phyloP scores from a whole-genome alignment of 352 stramenopile genomes.

The Phytophthora podocarpi region DNA sequence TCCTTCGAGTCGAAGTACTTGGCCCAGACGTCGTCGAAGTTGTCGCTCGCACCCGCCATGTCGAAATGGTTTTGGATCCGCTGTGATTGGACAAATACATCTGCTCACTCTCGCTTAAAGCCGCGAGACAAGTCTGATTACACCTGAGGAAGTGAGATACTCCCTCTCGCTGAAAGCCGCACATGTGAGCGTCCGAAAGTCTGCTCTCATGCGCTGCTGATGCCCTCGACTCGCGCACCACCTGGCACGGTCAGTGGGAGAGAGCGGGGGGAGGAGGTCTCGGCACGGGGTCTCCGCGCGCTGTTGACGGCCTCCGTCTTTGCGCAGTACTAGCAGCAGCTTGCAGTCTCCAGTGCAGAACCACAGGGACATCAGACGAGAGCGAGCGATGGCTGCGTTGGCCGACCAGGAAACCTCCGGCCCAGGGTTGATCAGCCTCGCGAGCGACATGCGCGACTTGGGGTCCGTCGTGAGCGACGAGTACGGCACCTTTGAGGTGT shows the following conservation, averaged over 20 bases:
- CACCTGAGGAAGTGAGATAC: not conserved
- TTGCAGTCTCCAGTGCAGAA: not conserved
- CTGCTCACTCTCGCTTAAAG: not conserved
- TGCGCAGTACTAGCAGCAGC: not conserved
- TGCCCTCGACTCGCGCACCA: slow-evolving; percentile 4
- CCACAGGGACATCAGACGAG: not conserved
- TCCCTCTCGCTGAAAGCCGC: not conserved
- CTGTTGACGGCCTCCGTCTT: no score
- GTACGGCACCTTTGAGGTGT: slow-evolving; percentile 79
- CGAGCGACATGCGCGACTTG: slow-evolving; percentile 12
- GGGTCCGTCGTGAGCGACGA: slow-evolving; percentile 42
- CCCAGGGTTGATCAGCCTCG: slow-evolving; percentile 14
- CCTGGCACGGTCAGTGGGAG: slow-evolving; percentile 18
- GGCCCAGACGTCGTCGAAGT: slow-evolving; percentile 56
- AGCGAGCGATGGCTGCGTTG: slow-evolving; percentile 19
- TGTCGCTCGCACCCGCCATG: slow-evolving; percentile 10
- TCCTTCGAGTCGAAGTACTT: slow-evolving; percentile 80
- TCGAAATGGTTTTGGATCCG: not conserved
- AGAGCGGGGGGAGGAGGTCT: slow-evolving; percentile 5
- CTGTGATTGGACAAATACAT: slow-evolving; percentile 1
- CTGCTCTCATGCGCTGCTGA: not conserved
- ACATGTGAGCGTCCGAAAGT: no score
- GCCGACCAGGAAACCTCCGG: slow-evolving; percentile 12
- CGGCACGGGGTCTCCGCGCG: slow-evolving; percentile 1
- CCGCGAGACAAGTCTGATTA: not conserved